Evolutionary conservation across 2,329 filamentous ascomycete species (phyloP).

Genomic region (Calycina herbarum): DNA sequence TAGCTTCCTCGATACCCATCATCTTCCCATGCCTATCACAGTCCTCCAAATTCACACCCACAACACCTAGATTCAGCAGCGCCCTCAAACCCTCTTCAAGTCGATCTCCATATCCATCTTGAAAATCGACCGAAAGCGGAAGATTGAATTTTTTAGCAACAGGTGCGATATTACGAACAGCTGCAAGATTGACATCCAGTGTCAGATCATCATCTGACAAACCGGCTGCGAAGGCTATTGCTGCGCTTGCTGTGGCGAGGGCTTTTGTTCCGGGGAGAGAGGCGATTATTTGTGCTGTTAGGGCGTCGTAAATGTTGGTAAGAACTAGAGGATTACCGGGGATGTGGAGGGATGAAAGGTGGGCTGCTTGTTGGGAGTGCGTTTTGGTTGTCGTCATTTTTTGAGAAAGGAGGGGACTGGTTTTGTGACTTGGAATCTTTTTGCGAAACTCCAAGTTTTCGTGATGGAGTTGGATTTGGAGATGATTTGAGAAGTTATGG

Average conservation of each 20-base stretch:
- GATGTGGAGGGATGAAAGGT: constrained; percentile 48
- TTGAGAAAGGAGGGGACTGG: too few relatives aligned
- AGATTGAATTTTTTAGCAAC: constrained; percentile 41
- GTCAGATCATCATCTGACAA: constrained; percentile 50
- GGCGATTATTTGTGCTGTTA: constrained; percentile 48
- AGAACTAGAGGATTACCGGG: constrained; percentile 53
- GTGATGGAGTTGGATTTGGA: too few relatives aligned
- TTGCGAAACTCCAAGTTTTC: too few relatives aligned
- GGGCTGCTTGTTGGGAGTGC: constrained; percentile 26
- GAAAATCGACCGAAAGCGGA: constrained; percentile 57
- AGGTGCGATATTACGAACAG: constrained; percentile 46
- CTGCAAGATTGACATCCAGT: constrained; percentile 51
- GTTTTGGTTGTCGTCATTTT: too few relatives aligned
- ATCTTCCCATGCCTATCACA: constrained; percentile 36
- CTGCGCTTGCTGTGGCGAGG: constrained; percentile 42
- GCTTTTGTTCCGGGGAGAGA: constrained; percentile 38
- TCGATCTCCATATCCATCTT: constrained; percentile 57
- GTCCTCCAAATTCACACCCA: constrained; percentile 63
- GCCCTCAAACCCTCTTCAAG: constrained; percentile 47
- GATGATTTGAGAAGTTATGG: too few relatives aligned
- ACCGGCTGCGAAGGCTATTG: constrained; percentile 48
- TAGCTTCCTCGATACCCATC: constrained; percentile 47
- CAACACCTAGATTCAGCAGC: constrained; percentile 52
- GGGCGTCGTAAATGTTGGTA: constrained; percentile 56
- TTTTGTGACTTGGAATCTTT: too few relatives aligned